Evolutionary conservation across 192 early-diverging fungal species (phyloP), one percentile per base, ranked within the genome.

Genomic region (Coemansia sp.): DNA sequence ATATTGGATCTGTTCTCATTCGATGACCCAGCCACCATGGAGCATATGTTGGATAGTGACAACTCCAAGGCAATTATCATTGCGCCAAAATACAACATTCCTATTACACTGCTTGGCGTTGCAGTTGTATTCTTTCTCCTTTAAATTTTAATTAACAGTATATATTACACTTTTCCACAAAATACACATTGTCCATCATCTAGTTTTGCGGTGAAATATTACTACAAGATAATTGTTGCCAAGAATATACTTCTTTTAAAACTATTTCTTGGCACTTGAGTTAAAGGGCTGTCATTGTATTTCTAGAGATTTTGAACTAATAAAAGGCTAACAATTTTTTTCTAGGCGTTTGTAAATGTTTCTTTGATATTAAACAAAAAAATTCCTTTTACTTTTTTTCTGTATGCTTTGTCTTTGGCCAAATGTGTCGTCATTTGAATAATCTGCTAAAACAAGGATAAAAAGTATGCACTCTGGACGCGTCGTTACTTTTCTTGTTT

Each of bases 21-120:
- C 16, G 41, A 45, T 55, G 53, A 55, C 27, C 25, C 53, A n/a
- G 29, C 27, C 25, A 26, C 23, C 14, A n/a, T 29, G 53, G 53
- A 55, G 53, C 53, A 55, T n/a, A 45, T 45, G 41, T n/a, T n/a
- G 41, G 41, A 45, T 14, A 45, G 16, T 5, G 16, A 45, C 41
- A n/a, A 45, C 14, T 12, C 41, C 14, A 45, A 45, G 41, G 41
- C 14, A n/a, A 35, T 35, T 7, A 35, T 35, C 31, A 35, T 35
- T 35, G 31, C 31, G 31, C 31, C 31, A 35, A 35, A 35, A 35
- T 35, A 35, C 31, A 35, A 35, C 31, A 35, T 35, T 35, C 31
- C 31, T 45, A 45, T 45, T 45, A 45, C 41, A 5, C 41, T 45
- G 41, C 41, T 45, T 5, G 16, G 41, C 14, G 12, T 45, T 45